Evolutionary conservation across 2,329 filamentous ascomycete species (phyloP), one percentile per base, ranked within the genome.

Genomic region (Penicillium psychrosexuale): DNA sequence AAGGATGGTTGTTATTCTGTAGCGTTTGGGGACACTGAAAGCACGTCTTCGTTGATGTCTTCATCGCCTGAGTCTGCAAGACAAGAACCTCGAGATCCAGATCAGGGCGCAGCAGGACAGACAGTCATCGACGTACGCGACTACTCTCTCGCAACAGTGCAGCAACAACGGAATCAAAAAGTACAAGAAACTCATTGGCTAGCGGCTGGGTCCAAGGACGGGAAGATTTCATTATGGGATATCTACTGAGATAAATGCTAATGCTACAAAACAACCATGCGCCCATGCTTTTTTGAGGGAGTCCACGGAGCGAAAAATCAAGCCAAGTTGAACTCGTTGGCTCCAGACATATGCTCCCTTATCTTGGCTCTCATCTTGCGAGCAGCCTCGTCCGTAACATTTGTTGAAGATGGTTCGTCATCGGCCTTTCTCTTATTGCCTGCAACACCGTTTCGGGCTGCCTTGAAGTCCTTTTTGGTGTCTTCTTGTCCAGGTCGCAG

Each of bases 221-320:
- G 93, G 17, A 96, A 95, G 71, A 84, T 97, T 59, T 96, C 91
- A 69, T 77, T 99, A 63, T 99, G 94, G 94, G 90, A 97, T 76
- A 86, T 97, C 55, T 99, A 94, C 72, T 92, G 66, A 77, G 58
- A 62, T 47, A 53, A 59, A 63, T 58, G 61, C 59, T 65, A 58
- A 63, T 61, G 63, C 62, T 63, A 58, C 56, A 60, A 57, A 67
- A 68, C 65, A 61, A 69, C 66, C 64, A 67, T 54, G 47, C 28
- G 27, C 39, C 52, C 39, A 45, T 55, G 33, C 47, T 51, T 51
- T 52, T 55, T 39, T 34, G 17, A 44, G 38, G n/a, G 17, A 39
- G 13, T 42, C 17, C 40, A 57, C 39, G 19, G 44, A 61, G 36
- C 33, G 43, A 48, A 37, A 52, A 13, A 60, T 66, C 66, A 83